These are phyloP conservation scores for Neobulgaria alba DNA, from an alignment of 2,329 filamentous ascomycete species.

Conservation along the genomic window DNA sequence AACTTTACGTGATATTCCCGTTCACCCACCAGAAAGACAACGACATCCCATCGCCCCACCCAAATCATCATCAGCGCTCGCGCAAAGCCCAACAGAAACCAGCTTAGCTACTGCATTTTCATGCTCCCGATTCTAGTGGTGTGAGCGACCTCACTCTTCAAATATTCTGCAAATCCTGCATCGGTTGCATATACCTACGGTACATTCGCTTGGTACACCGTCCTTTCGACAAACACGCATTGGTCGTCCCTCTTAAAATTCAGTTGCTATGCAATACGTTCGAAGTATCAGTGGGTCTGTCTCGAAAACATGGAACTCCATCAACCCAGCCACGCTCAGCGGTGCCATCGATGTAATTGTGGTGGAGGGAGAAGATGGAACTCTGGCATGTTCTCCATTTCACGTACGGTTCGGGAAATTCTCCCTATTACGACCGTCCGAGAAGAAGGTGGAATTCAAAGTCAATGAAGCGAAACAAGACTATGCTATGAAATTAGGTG, in stretches of 20 bases:
- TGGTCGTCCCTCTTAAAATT: background rate
- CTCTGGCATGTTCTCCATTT: constrained; percentile 86
- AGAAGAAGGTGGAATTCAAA: constrained; percentile 97
- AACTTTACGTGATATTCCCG: no score
- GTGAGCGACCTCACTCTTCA: no score
- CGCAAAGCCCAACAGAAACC: no score
- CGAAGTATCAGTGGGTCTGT: constrained; percentile 90
- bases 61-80: no score
- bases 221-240: no score
- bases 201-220: no score
- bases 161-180: no score
- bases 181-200: no score
- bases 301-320: constrained; percentile 98
- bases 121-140: no score
- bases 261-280: constrained; percentile 81
- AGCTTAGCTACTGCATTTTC: no score
- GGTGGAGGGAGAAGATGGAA: constrained; percentile 89
- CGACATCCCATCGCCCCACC: no score
- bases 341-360: constrained; percentile 99
- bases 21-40: no score
- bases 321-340: constrained; percentile 94
- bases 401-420: constrained; percentile 99
- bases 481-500: constrained; percentile 96
- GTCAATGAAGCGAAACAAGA: constrained; percentile 89
- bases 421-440: constrained; percentile 84